A percentile compares a stretch with the other conserved stretches of the same genome.
These are phyloP conservation scores for Exophiala dermatitidis DNA, from an alignment of 2,329 filamentous ascomycete genomes.

Conservation along the genomic window DNA sequence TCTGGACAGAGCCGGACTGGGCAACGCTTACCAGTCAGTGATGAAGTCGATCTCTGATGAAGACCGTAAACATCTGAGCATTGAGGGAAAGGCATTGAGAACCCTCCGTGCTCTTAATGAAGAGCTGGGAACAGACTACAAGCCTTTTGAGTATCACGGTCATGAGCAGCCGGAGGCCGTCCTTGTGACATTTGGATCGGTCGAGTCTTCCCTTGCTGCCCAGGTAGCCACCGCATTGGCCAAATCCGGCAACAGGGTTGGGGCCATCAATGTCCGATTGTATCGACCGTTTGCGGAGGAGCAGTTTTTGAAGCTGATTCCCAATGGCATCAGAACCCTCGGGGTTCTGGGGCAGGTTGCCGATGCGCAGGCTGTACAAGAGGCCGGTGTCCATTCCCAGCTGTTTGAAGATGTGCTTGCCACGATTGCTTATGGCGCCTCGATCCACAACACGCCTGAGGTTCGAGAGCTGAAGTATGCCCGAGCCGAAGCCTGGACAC, in stretches of 20 bases:
- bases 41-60: slow-evolving; percentile 54
- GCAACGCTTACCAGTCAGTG: slow-evolving; percentile 61
- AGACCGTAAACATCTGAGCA: slow-evolving; percentile 62
- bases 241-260: slow-evolving; percentile 67
- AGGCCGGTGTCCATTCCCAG: slow-evolving; percentile 70
- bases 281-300: slow-evolving; percentile 96
- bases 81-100: slow-evolving; percentile 63
- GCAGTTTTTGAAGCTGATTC: slow-evolving; percentile 76
- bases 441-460: slow-evolving; percentile 54
- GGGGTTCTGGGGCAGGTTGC: slow-evolving; percentile 84
- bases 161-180: slow-evolving; percentile 73
- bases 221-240: slow-evolving; percentile 71
- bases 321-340: slow-evolving; percentile 65
- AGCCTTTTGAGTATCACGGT: slow-evolving; percentile 88
- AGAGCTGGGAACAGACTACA: slow-evolving; percentile 88
- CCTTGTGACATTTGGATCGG: slow-evolving; percentile 84
- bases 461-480: slow-evolving; percentile 88
- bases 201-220: slow-evolving; percentile 77
- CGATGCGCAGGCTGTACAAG: slow-evolving; percentile 63
- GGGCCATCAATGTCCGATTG: slow-evolving; percentile 82
- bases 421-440: slow-evolving; percentile 69
- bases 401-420: slow-evolving; percentile 90
- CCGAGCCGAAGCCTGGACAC: slow-evolving; percentile 59
- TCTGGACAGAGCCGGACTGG: slow-evolving; percentile 64
- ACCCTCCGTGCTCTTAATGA: slow-evolving; percentile 72